Base-by-base conservation (phyloP, 768 basidiomycete genomes). In the Suillus subaureus region DNA sequence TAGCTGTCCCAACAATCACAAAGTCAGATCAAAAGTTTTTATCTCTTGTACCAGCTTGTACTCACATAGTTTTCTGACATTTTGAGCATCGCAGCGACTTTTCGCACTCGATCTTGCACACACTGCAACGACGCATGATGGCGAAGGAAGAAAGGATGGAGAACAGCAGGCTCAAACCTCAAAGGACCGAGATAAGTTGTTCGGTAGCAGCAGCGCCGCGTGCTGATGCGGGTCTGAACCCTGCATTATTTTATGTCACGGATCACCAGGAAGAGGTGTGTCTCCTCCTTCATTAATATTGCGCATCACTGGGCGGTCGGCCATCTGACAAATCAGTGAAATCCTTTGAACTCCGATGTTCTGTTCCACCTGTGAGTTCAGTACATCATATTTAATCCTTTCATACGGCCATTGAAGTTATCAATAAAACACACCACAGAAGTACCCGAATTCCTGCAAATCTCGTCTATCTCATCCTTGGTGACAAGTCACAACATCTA, bases 41-140 rank as follows among this genome's bases (percentile, higher is more conserved):
- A 13, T 55, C 31, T 55, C 31, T 7, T 6, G 3, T 6, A 35
- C 3, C 1, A 55, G 35, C 52, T 56, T 11, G 55, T 39, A 61
- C 69, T 69, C 51, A 69, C 68, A 69, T 69, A 1, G 69, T 69
- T 49, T 67, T 67, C 28, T 69, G 70, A 45, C 71, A 71, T 64
- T 61, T 66, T 7, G 70, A 70, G 62, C 67, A 71, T 61, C 61
- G 67, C 40, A 70, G 47, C 8, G 66, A 42, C 42, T 63, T 66
- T 63, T 67, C 61, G 13, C 65, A 68, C 49, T 70, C 66, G 37
- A 65, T 65, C 26, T 66, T 71, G 47, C 70, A 71, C 6, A 70
- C 70, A 33, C 28, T 54, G 18, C 52, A 54, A 6, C 31, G 52
- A 4, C 28, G 52, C 52, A 54, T 54, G 52, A 31, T 54, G 28